Percentiles rank a stretch among this genome's conserved stretches.
These are phyloP conservation scores for Apiospora saccharicola DNA, from an alignment of 2,329 filamentous ascomycete species.

Conservation along the genomic window DNA sequence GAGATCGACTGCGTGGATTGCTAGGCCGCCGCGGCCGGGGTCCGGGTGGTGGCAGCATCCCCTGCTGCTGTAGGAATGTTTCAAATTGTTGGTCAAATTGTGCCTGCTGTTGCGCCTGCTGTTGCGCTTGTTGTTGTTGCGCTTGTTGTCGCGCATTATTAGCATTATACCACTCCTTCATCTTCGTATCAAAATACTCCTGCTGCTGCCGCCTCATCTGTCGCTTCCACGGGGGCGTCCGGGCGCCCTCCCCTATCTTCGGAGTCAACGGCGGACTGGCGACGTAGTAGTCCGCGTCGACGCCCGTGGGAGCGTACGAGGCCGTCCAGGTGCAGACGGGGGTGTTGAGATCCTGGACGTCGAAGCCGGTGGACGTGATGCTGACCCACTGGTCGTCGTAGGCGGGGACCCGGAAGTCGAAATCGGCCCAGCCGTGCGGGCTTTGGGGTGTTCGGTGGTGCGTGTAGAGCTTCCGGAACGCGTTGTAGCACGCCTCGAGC, in stretches of 20 bases:
- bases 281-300: neutral
- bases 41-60: neutral
- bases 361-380: neutral
- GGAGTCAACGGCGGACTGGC: neutral
- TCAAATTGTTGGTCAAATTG: too few relatives aligned
- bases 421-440: neutral
- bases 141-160: too few relatives aligned
- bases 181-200: too few relatives aligned
- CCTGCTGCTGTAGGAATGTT: too few relatives aligned
- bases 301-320: neutral
- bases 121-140: too few relatives aligned
- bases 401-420: slow-evolving; percentile 16
- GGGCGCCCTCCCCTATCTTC: neutral
- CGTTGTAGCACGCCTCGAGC: neutral
- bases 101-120: too few relatives aligned
- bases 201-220: neutral
- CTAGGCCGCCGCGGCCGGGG: neutral
- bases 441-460: neutral
- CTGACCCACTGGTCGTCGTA: slow-evolving; percentile 17
- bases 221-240: neutral
- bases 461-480: slow-evolving; percentile 10
- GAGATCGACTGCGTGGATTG: slow-evolving; percentile 17
- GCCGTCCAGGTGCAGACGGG: neutral
- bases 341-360: neutral
- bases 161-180: too few relatives aligned